Conservation (phyloP, 1,284 basidiomycete species). For the Ceraceosorus bombacis region DNA sequence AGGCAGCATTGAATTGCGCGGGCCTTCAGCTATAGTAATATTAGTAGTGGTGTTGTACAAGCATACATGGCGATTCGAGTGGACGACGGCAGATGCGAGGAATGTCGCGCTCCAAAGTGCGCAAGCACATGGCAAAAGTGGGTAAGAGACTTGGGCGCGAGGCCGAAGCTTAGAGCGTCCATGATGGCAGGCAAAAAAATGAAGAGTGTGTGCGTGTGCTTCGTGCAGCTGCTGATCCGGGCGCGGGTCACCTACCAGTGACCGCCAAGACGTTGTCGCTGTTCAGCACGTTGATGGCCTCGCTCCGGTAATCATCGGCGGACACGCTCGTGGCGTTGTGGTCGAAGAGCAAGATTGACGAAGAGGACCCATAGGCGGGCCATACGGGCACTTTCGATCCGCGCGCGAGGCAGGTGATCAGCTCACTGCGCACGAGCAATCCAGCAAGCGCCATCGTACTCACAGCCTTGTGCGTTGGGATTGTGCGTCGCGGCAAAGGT, state of each 20-base stretch:
- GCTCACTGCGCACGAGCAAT: neutral
- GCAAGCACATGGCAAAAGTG: too few relatives aligned
- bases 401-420: neutral
- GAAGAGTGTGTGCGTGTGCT: too few relatives aligned
- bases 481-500: conserved; percentile 3
- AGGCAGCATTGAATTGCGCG: too few relatives aligned
- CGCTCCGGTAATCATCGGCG: conserved; percentile 1
- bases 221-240: too few relatives aligned
- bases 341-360: neutral
- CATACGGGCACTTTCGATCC: neutral
- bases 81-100: too few relatives aligned
- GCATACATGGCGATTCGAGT: too few relatives aligned
- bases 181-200: too few relatives aligned
- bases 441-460: neutral
- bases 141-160: too few relatives aligned
- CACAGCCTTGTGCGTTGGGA: conserved; percentile 3
- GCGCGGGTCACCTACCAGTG: conserved; percentile 4
- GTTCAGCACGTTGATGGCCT: conserved; percentile 5
- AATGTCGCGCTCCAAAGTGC: too few relatives aligned
- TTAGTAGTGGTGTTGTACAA: too few relatives aligned
- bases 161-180: too few relatives aligned
- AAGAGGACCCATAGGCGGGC: neutral
- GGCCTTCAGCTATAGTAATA: too few relatives aligned
- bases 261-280: conserved; percentile 1
- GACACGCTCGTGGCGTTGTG: neutral